Conservation (phyloP, 2,329 filamentous ascomycete species). For the Didymella pomorum region DNA sequence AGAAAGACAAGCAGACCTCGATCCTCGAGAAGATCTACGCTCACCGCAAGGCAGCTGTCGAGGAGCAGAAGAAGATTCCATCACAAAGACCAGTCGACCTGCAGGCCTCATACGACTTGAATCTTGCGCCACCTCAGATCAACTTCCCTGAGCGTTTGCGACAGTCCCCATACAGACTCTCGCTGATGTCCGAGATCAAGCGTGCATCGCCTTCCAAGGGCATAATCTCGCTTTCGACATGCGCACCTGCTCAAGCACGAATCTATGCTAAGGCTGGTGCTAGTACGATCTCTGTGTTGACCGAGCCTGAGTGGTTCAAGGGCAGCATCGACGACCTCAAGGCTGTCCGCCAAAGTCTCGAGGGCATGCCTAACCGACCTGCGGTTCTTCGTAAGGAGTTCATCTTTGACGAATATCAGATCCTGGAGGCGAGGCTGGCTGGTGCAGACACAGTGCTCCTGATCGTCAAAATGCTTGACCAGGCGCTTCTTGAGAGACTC, state of each 20-base stretch:
- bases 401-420: conserved; percentile 97
- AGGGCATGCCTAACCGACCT: conserved; percentile 89
- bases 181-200: conserved; percentile 97
- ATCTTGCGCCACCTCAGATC: conserved; percentile 83
- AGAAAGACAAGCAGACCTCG: conserved; percentile 72
- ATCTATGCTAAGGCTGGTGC: conserved; percentile 93
- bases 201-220: conserved; percentile 96
- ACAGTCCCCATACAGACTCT: conserved; percentile 85
- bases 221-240: conserved; percentile 85
- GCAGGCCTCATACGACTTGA: conserved; percentile 84
- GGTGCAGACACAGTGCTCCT: conserved; percentile 94
- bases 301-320: conserved; percentile 99
- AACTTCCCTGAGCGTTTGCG: conserved; percentile 80
- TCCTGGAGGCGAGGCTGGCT: conserved; percentile 89
- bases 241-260: conserved; percentile 86
- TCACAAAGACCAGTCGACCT: conserved; percentile 85
- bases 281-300: conserved; percentile 97
- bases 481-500: conserved; percentile 73
- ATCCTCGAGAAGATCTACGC: conserved; percentile 93
- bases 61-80: conserved; percentile 81
- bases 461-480: conserved; percentile 97
- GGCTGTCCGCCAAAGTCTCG: conserved; percentile 85
- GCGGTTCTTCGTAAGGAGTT: conserved; percentile 96
- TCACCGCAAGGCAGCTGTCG: conserved; percentile 77
- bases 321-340: conserved; percentile 93